These are phyloP conservation scores for Phytophthora pinifolia DNA, from an alignment of 352 stramenopile genomes.

Conservation along the genomic window DNA sequence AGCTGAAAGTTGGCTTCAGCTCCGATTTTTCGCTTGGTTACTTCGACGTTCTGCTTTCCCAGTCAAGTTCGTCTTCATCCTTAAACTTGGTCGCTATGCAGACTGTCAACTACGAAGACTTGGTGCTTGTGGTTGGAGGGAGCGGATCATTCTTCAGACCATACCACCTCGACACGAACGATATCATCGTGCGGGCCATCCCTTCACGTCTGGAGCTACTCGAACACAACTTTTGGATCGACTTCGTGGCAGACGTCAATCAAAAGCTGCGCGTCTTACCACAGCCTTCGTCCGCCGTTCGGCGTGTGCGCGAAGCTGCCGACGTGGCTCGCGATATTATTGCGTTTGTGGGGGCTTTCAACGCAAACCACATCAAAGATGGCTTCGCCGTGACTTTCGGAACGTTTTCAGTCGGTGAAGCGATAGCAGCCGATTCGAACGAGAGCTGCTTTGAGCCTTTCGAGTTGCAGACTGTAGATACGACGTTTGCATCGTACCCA, in stretches of 20 bases:
- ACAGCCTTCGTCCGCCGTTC: slow-evolving; percentile 46
- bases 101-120: slow-evolving; percentile 22
- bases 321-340: slow-evolving; percentile 43
- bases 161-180: slow-evolving; percentile 84
- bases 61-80: slow-evolving; percentile 27
- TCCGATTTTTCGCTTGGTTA: slow-evolving; percentile 84
- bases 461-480: slow-evolving; percentile 28
- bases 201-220: slow-evolving; percentile 66
- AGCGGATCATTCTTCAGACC: slow-evolving; percentile 82
- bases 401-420: slow-evolving; percentile 39
- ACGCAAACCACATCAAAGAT: slow-evolving; percentile 55
- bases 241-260: slow-evolving; percentile 79
- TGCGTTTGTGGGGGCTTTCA: slow-evolving; percentile 55
- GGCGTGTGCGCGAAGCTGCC: slow-evolving; percentile 34
- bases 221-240: slow-evolving; percentile 83
- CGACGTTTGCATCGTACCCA: slow-evolving; percentile 35
- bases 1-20: slow-evolving; percentile 84
- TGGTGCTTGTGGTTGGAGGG: slow-evolving; percentile 66
- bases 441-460: slow-evolving; percentile 46
- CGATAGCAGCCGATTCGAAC: slow-evolving; percentile 40
- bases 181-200: slow-evolving; percentile 75
- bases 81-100: slow-evolving; percentile 33
- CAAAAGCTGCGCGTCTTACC: slow-evolving; percentile 62
- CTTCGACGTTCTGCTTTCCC: slow-evolving; percentile 70
- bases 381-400: slow-evolving; percentile 61